Percentiles rank a stretch among this genome's conserved stretches.
These are phyloP conservation scores for Protostelium mycophagum DNA, from an alignment of 78 protist genomes.

Conservation along the genomic window DNA sequence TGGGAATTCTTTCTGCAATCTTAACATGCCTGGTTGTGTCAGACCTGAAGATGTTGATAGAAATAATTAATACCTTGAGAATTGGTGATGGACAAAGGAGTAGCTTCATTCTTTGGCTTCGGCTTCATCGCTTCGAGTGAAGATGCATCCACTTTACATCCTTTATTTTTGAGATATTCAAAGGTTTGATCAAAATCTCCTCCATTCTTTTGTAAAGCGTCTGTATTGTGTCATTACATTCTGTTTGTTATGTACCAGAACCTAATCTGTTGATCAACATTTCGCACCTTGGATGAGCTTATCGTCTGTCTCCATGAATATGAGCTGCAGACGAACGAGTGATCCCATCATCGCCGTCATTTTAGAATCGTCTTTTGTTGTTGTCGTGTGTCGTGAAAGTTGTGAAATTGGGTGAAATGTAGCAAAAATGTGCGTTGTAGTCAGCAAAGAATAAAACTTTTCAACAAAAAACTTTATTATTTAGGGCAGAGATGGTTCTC, in stretches of 20 bases:
- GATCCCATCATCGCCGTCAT: neutral
- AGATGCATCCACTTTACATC: neutral
- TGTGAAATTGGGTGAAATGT: too few species aligned
- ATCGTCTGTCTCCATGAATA: neutral
- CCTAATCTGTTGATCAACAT: neutral
- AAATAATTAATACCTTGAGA: neutral
- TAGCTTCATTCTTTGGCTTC: neutral
- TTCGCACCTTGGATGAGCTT: neutral
- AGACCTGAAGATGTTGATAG: too few species aligned
- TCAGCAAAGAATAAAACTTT: too few species aligned
- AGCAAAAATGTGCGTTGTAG: too few species aligned
- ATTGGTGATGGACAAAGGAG: neutral
- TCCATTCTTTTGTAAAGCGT: neutral
- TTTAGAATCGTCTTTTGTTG: too few species aligned
- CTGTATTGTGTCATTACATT: too few species aligned
- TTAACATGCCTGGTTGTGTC: neutral
- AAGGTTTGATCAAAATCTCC: neutral
- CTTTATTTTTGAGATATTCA: neutral
- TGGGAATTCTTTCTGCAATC: neutral
- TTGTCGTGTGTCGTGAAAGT: too few species aligned
- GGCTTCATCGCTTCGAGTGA: slow-evolving; percentile 1
- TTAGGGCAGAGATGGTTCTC: too few species aligned
- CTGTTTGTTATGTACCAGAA: neutral
- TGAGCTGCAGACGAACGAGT: neutral
- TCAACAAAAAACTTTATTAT: too few species aligned